These are phyloP conservation scores for Smallanthus sonchifolius DNA, from an alignment of 129 eudicot species.

Conservation along the genomic window DNA sequence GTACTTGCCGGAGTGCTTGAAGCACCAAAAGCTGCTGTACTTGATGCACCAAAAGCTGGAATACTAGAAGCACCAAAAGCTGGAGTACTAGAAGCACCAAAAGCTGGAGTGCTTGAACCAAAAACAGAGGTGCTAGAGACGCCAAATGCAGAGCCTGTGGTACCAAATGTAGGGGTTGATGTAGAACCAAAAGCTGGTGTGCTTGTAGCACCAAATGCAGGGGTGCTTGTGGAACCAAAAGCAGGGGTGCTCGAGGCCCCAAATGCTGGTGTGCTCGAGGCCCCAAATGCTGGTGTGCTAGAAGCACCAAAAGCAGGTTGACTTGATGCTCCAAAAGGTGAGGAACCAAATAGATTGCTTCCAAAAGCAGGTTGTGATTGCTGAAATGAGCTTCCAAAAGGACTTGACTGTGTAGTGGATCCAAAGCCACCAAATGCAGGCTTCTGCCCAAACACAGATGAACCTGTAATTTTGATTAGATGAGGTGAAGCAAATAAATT, in stretches of 20 bases:
- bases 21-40: conserved; percentile 62
- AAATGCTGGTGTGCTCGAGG: conserved; percentile 19
- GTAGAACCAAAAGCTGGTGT: conserved; percentile 45
- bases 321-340: conserved; percentile 74
- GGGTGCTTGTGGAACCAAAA: conserved; percentile 47
- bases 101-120: conserved; percentile 43
- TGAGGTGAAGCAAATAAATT: neutral
- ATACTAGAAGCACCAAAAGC: conserved; percentile 45
- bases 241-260: conserved; percentile 53
- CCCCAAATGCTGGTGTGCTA: conserved; percentile 57
- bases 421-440: conserved; percentile 91
- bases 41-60: conserved; percentile 50
- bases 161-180: conserved; percentile 40
- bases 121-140: conserved; percentile 37
- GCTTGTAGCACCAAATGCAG: conserved; percentile 53
- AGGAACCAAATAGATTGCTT: conserved; percentile 53
- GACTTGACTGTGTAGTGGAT: conserved; percentile 66
- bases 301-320: conserved; percentile 67
- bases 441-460: conserved; percentile 83
- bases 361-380: conserved; percentile 94
- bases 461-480: conserved; percentile 39
- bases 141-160: conserved; percentile 52
- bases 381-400: conserved; percentile 81
- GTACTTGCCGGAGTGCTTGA: conserved; percentile 42
- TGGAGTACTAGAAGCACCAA: conserved; percentile 39